Base-by-base conservation (phyloP, 768 basidiomycete genomes). In the Pleurotus citrinopileatus region DNA sequence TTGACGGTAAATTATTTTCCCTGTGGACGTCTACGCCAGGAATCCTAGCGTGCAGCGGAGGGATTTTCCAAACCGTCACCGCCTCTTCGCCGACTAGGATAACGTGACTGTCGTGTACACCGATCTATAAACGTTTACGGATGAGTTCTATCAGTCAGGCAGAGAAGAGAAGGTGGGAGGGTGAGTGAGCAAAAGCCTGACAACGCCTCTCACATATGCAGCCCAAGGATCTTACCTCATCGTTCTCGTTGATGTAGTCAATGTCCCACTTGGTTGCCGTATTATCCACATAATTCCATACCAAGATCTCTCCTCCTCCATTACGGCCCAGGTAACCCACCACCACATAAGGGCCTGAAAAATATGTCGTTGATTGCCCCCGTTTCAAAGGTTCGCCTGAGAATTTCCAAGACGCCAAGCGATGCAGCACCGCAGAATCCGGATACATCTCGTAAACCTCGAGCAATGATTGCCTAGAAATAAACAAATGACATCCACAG, bases 221-320 rank as follows among this genome's bases (percentile, higher is more conserved):
- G 28, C 23, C 45, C 45, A 47, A 50, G 48, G 23, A n/a, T 25
- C 48, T 51, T 51, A 51, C 48, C 34, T 51, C 48, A 51, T 51
- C 48, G 48, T 34, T 37, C 20, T 37, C 20, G 4, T 4, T 37
- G 10, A 51, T 20, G 17, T 36, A 34, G 48, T 37, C 48, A 23
- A 38, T 51, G 12, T 51, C 34, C 48, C 48, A 51, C 48, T 51
- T 51, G 32, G 34, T 37, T 23, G 48, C 48, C 5, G 48, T 51
- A 51, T 51, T 51, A 32, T 51, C 48, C n/a, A 37, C 34, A 15
- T 51, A 51, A 37, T 51, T 51, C 48, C 48, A 51, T n/a, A 51
- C 48, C 48, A 51, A 20, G 12, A 51, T 51, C 34, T 51, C 48
- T 10, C 48, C 48, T n/a, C 48, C 34, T 10, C 48, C 48, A 10